Conservation (phyloP, 2,329 filamentous ascomycete species). For the Colletotrichum sublineola region DNA sequence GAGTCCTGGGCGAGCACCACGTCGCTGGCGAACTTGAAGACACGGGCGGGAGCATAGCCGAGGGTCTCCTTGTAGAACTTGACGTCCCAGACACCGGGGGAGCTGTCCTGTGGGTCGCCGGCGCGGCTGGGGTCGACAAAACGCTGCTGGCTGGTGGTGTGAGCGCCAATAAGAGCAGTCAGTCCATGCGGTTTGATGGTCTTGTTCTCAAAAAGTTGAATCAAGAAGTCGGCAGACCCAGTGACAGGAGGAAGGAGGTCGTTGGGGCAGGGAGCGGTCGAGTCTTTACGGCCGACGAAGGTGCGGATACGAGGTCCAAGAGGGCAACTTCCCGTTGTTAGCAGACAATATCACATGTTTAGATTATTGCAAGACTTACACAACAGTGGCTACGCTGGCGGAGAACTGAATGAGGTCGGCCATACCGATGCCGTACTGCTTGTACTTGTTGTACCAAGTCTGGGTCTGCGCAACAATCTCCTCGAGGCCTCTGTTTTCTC, state of each 20-base stretch:
- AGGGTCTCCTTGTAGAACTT: constrained; percentile 62
- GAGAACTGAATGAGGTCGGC: constrained; percentile 69
- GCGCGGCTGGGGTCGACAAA: constrained; percentile 56
- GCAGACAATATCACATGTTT: background rate
- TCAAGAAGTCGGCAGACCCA: constrained; percentile 59
- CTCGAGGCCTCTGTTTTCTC: constrained; percentile 62
- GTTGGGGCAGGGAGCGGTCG: constrained; percentile 52
- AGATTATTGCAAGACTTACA: constrained; percentile 39
- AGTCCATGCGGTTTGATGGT: constrained; percentile 65
- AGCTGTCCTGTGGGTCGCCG: constrained; percentile 63
- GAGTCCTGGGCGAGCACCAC: constrained; percentile 54
- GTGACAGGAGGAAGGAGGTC: constrained; percentile 59
- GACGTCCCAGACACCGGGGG: constrained; percentile 66
- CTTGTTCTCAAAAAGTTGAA: constrained; percentile 64
- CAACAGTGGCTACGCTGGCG: constrained; percentile 62
- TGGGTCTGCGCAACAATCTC: constrained; percentile 57
- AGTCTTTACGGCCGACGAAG: constrained; percentile 65
- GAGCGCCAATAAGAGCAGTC: constrained; percentile 67
- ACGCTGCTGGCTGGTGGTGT: constrained; percentile 64
- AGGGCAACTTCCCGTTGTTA: constrained; percentile 47
- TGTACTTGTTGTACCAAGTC: constrained; percentile 56
- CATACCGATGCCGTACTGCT: constrained; percentile 55
- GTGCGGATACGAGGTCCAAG: constrained; percentile 63
- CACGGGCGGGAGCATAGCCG: constrained; percentile 49
- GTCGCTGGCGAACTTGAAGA: constrained; percentile 59